Conservation (phyloP, 2,329 filamentous ascomycete genomes). For the Pseudocercospora fijiensis region DNA sequence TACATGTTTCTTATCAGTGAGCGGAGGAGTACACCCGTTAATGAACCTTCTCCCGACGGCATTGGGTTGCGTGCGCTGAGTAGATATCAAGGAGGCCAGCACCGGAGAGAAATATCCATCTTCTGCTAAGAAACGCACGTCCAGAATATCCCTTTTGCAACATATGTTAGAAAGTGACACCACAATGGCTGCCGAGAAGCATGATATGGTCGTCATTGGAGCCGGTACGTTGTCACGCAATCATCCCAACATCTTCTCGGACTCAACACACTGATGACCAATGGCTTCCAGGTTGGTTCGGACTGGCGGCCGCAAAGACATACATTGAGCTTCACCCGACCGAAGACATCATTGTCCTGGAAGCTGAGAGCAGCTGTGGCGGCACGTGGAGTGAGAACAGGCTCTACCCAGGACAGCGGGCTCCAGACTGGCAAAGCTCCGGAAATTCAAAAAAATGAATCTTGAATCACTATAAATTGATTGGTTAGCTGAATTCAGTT, state of each 20-base stretch:
- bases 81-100: conserved; percentile 16
- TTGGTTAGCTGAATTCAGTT: too few species aligned
- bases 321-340: conserved; percentile 47
- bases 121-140: not conserved
- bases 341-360: conserved; percentile 47
- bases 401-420: conserved; percentile 56
- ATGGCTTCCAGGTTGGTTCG: conserved; percentile 42
- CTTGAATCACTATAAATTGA: too few species aligned
- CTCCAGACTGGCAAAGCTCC: too few species aligned
- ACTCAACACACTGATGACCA: conserved; percentile 10
- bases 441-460: too few species aligned
- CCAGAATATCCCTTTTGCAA: not conserved
- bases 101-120: conserved; percentile 2
- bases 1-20: conserved; percentile 18
- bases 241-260: not conserved
- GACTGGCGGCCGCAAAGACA: conserved; percentile 51
- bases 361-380: conserved; percentile 51
- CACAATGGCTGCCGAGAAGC: conserved; percentile 20
- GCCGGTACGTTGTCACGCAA: conserved; percentile 47
- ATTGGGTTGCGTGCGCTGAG: conserved; percentile 5
- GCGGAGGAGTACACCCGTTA: conserved; percentile 11
- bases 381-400: conserved; percentile 65
- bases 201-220: conserved; percentile 42
- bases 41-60: conserved; percentile 8
- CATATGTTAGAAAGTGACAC: not conserved